Evolutionary conservation across 768 basidiomycete species (phyloP).

Genomic region (Russula abietina): DNA sequence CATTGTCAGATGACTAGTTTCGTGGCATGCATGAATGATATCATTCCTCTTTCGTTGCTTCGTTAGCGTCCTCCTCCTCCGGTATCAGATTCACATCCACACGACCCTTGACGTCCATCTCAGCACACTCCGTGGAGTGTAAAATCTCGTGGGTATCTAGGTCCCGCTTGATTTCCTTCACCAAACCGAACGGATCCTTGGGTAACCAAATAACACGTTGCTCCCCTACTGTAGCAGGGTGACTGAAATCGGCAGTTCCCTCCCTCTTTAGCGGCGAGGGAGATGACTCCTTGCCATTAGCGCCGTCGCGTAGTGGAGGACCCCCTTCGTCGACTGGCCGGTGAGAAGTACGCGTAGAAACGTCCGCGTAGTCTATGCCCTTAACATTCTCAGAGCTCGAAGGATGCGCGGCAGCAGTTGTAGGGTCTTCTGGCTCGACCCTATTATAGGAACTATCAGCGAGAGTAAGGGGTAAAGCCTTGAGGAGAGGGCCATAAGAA

Average conservation of each 20-base stretch:
- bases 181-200: conserved; percentile 59
- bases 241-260: conserved; percentile 59
- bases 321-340: background rate
- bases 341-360: background rate
- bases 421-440: background rate
- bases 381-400: background rate
- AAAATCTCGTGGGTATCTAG: conserved; percentile 49
- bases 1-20: too few relatives aligned
- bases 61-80: conserved; percentile 28
- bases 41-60: background rate
- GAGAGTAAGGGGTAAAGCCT: conserved; percentile 70
- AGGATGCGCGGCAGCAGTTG: background rate
- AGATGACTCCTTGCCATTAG: conserved; percentile 2
- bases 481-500: conserved; percentile 74
- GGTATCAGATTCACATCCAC: conserved; percentile 46
- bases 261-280: conserved; percentile 25
- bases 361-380: conserved; percentile 6
- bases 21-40: background rate
- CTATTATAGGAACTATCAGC: conserved; percentile 58
- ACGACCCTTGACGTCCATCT: conserved; percentile 56
- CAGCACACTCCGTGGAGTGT: conserved; percentile 44
- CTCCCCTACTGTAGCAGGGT: conserved; percentile 70
- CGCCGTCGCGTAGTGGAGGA: background rate
- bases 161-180: conserved; percentile 54
- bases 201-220: conserved; percentile 86